These are phyloP conservation scores for Pythium periplocum DNA, from an alignment of 352 stramenopile species.

Conservation along the genomic window DNA sequence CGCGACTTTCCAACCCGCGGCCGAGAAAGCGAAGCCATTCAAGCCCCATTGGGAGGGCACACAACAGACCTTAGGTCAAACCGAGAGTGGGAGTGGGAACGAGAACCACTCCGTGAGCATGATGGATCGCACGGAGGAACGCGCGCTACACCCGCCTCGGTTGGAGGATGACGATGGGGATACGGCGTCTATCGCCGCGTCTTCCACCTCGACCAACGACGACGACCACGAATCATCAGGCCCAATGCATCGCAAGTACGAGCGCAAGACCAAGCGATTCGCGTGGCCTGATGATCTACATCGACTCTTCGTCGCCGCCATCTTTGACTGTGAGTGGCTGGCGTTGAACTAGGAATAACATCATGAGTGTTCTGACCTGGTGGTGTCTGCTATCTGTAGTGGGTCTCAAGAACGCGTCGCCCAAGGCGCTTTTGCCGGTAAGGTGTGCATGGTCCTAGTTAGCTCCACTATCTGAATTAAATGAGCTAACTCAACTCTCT, in stretches of 20 bases:
- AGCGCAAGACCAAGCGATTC: slow-evolving; percentile 85
- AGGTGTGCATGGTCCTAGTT: slow-evolving; percentile 7
- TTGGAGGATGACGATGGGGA: slow-evolving; percentile 7
- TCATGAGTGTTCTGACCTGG: slow-evolving; percentile 1
- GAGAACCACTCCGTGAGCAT: too few species aligned
- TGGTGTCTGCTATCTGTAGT: slow-evolving; percentile 27
- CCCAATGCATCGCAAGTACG: slow-evolving; percentile 69
- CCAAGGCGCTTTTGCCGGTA: slow-evolving; percentile 70
- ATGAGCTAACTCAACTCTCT: neutral
- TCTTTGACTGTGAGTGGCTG: slow-evolving; percentile 70
- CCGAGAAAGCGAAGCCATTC: too few species aligned
- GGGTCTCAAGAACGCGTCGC: slow-evolving; percentile 83
- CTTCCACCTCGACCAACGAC: too few species aligned
- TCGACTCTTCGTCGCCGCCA: slow-evolving; percentile 81
- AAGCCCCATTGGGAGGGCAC: too few species aligned
- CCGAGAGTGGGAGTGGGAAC: too few species aligned
- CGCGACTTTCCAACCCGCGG: too few species aligned
- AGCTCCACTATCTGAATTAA: slow-evolving; percentile 4
- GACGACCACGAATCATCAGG: too few species aligned
- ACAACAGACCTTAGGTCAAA: too few species aligned
- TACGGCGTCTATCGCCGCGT: too few species aligned
- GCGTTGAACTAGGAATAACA: neutral
- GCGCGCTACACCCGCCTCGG: too few species aligned
- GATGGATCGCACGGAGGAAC: too few species aligned
- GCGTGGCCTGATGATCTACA: slow-evolving; percentile 86